Evolutionary conservation across 768 basidiomycete species (phyloP).

Genomic region (Podaxis sp.): DNA sequence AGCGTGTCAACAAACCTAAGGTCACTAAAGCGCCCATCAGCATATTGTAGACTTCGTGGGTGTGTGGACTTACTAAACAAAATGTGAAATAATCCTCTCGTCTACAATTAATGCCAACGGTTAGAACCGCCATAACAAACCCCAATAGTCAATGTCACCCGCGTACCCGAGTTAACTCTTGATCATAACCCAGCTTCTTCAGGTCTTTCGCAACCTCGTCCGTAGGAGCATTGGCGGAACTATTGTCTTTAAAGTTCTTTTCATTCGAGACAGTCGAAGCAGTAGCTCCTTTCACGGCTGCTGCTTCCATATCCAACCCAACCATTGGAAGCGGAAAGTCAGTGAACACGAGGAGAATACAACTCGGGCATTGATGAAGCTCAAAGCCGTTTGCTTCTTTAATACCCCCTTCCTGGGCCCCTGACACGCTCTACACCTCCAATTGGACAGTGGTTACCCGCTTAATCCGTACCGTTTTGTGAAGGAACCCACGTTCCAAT

Average conservation of each 20-base stretch:
- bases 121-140: background rate
- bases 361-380: no score
- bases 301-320: background rate
- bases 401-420: background rate
- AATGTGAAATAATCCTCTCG: conserved; percentile 47
- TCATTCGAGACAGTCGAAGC: background rate
- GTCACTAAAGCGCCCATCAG: conserved; percentile 32
- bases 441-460: background rate
- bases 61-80: conserved; percentile 42
- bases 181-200: conserved; percentile 51
- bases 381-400: background rate
- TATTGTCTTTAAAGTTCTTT: background rate
- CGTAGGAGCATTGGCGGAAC: background rate
- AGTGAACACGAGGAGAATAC: background rate
- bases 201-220: conserved; percentile 27
- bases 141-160: background rate
- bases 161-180: conserved; percentile 50
- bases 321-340: background rate
- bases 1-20: conserved; percentile 29
- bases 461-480: background rate
- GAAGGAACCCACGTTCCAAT: background rate
- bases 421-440: background rate
- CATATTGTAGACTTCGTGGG: background rate
- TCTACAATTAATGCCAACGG: conserved; percentile 21
- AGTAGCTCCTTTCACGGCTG: background rate